phyloP scores from a whole-genome alignment of 805 yeast genomes.

The Starmerella floris region DNA sequence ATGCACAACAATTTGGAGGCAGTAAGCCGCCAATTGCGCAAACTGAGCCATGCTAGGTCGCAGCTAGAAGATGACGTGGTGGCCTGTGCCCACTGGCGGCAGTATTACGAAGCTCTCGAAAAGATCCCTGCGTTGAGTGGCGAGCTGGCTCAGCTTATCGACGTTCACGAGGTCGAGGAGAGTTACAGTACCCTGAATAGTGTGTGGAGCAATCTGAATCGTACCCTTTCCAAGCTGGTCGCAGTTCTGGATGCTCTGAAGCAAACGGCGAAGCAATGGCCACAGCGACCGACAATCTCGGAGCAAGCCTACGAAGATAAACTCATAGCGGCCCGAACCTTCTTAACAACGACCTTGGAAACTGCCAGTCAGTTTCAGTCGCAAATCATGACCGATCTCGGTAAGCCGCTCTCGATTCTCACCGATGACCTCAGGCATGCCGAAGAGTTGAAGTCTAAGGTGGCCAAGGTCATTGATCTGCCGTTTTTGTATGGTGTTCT shows the following conservation, averaged over 20 bases:
- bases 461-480: constrained; percentile 27
- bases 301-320: not conserved
- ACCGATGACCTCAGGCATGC: constrained; percentile 19
- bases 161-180: constrained; percentile 1
- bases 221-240: not conserved
- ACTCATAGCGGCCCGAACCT: not conserved
- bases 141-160: constrained; percentile 9
- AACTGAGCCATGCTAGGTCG: not conserved
- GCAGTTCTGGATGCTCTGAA: not conserved
- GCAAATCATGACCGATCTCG: constrained; percentile 20
- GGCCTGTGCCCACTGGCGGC: constrained; percentile 17
- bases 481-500: constrained; percentile 30
- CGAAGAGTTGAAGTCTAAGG: constrained; percentile 24
- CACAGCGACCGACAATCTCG: not conserved
- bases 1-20: constrained; percentile 5
- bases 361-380: constrained; percentile 23
- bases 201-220: constrained; percentile 4
- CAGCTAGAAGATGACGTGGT: constrained; percentile 15
- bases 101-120: constrained; percentile 10
- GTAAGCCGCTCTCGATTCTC: constrained; percentile 22
- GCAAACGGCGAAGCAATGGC: not conserved
- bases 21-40: not conserved
- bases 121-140: constrained; percentile 10
- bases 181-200: not conserved
- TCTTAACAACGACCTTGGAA: constrained; percentile 6